phyloP scores from a whole-genome alignment of 768 basidiomycete species.

The Boletus sensibilis region DNA sequence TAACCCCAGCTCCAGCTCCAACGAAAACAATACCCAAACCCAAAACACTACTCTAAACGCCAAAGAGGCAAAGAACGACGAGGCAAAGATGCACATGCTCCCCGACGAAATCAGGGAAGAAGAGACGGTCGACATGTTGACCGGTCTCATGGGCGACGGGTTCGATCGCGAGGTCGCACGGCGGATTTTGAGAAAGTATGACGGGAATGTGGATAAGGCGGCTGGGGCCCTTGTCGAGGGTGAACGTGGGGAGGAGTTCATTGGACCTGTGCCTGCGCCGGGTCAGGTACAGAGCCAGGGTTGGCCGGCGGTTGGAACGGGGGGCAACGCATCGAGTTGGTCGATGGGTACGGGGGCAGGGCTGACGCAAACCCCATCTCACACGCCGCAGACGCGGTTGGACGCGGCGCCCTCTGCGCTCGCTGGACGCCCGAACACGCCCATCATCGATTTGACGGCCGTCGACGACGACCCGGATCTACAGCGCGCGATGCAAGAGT shows the following conservation, averaged over 20 bases:
- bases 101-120: slow-evolving; percentile 31
- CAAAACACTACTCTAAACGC: not conserved
- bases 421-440: slow-evolving; percentile 26
- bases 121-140: slow-evolving; percentile 34
- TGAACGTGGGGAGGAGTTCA: slow-evolving; percentile 41
- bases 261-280: not conserved
- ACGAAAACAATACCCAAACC: not conserved
- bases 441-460: slow-evolving; percentile 61
- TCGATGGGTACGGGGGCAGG: not conserved
- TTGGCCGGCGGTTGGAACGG: slow-evolving; percentile 2
- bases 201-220: slow-evolving; percentile 57
- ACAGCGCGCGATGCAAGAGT: slow-evolving; percentile 52
- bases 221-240: slow-evolving; percentile 55
- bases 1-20: not conserved
- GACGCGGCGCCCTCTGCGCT: slow-evolving; percentile 10
- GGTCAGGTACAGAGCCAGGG: slow-evolving; percentile 12
- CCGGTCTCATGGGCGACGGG: slow-evolving; percentile 39
- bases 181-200: slow-evolving; percentile 58
- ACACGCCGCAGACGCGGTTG: slow-evolving; percentile 11
- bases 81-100: slow-evolving; percentile 16
- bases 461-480: slow-evolving; percentile 53
- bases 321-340: slow-evolving; percentile 1
- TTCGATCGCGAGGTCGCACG: slow-evolving; percentile 48
- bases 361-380: not conserved
- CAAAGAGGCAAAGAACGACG: too few species aligned